Conservation (phyloP, 2,329 filamentous ascomycete species). For the Xylaria sp. region DNA sequence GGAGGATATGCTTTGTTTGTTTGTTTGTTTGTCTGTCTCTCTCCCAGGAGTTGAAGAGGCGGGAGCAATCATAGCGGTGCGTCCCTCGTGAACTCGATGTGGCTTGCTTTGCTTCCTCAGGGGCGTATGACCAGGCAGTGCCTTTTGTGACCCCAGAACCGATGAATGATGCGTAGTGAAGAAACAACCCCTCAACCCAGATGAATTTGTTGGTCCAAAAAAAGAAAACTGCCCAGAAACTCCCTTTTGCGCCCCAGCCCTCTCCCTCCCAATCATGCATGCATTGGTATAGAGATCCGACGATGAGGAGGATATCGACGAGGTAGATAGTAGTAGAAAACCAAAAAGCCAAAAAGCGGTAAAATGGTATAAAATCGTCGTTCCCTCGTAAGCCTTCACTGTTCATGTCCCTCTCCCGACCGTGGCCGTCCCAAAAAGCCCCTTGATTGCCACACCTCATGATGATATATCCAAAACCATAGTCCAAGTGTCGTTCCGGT, state of each 20-base stretch:
- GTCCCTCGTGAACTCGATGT: slow-evolving; percentile 26
- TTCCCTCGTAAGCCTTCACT: slow-evolving; percentile 33
- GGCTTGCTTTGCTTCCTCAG: slow-evolving; percentile 14
- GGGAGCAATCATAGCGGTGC: slow-evolving; percentile 37
- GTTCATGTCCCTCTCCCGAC: slow-evolving; percentile 29
- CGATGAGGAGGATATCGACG: slow-evolving; percentile 31
- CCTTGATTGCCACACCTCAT: slow-evolving; percentile 26
- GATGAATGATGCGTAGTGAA: too few relatives aligned
- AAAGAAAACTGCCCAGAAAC: slow-evolving; percentile 26
- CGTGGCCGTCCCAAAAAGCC: slow-evolving; percentile 20
- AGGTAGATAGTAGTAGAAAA: slow-evolving; percentile 35
- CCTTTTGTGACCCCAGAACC: slow-evolving; percentile 29
- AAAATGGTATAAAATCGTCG: slow-evolving; percentile 36
- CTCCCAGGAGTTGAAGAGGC: slow-evolving; percentile 31
- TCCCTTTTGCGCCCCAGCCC: slow-evolving; percentile 23
- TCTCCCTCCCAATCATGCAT: slow-evolving; percentile 34
- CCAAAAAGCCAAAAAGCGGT: slow-evolving; percentile 27
- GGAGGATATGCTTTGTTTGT: too few relatives aligned
- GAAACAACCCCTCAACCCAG: too few relatives aligned
- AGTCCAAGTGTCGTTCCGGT: slow-evolving; percentile 38
- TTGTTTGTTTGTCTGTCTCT: too few relatives aligned
- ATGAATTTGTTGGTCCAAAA: too few relatives aligned
- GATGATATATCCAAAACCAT: slow-evolving; percentile 34
- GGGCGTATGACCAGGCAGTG: slow-evolving; percentile 27
- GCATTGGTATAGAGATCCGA: slow-evolving; percentile 38